phyloP scores from a whole-genome alignment of 176 grass and related monocot genomes.

The Saccharum officinarum region DNA sequence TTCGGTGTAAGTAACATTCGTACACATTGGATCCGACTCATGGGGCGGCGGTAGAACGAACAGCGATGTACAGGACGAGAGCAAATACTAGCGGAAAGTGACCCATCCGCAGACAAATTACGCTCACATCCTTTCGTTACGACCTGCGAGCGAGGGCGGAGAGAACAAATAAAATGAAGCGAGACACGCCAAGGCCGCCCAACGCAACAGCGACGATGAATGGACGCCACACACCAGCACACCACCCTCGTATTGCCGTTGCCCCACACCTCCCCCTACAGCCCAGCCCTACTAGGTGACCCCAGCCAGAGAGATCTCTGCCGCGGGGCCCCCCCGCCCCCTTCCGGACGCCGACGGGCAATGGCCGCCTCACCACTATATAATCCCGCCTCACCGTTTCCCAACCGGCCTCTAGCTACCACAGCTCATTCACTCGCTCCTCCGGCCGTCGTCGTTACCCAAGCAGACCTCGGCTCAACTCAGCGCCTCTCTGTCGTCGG shows the following conservation, averaged over 20 bases:
- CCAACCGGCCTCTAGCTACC: not conserved
- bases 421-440: not conserved
- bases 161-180: not conserved
- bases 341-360: not conserved
- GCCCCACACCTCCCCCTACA: not conserved
- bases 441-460: not conserved
- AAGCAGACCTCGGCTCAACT: not conserved
- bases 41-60: not conserved
- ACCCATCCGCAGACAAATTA: not conserved
- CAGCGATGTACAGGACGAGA: not conserved
- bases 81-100: not conserved
- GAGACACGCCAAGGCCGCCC: not conserved
- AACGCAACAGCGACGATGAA: not conserved
- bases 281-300: not conserved
- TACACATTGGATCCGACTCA: too few relatives aligned
- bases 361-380: conserved; percentile 34
- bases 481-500: not conserved
- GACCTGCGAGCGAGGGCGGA: not conserved
- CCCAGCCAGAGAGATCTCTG: conserved; percentile 30
- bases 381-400: not conserved
- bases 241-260: not conserved
- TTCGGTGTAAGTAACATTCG: not conserved
- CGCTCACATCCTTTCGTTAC: not conserved
- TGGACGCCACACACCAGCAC: not conserved
- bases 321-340: not conserved